phyloP scores from a whole-genome alignment of 345 rosid genomes.

The Linum lewisii region DNA sequence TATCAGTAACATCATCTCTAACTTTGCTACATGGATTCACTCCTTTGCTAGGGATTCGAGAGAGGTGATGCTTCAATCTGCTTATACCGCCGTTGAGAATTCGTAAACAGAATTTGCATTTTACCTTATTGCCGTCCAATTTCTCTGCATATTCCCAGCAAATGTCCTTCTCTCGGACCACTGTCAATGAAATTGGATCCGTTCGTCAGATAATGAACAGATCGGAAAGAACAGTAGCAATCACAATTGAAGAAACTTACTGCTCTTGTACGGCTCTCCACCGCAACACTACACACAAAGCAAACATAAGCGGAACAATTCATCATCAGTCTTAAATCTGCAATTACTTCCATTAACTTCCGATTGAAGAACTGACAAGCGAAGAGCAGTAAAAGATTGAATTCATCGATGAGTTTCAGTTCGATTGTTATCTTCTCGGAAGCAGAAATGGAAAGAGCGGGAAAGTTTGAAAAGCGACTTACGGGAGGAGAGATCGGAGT shows the following conservation, averaged over 20 bases:
- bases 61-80: constrained; percentile 80
- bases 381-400: background rate
- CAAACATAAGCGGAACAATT: constrained; percentile 2
- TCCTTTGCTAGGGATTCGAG: constrained; percentile 83
- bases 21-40: constrained; percentile 87
- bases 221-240: background rate
- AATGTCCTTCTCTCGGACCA: constrained; percentile 85
- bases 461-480: constrained; percentile 31
- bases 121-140: constrained; percentile 78
- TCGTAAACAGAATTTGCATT: constrained; percentile 64
- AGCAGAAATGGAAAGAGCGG: constrained; percentile 27
- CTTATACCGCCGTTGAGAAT: constrained; percentile 83
- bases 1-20: constrained; percentile 65
- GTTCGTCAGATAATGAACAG: constrained; percentile 8
- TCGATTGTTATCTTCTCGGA: constrained; percentile 15
- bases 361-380: background rate
- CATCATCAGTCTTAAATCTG: constrained; percentile 5
- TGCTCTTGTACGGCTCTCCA: background rate
- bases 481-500: constrained; percentile 16
- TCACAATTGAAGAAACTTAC: background rate
- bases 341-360: background rate
- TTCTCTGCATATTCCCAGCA: constrained; percentile 95
- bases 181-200: constrained; percentile 24
- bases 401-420: background rate
- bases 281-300: background rate